Percentiles rank a stretch among this genome's conserved stretches.
These are phyloP conservation scores for Nannizziopsis barbatae DNA, from an alignment of 2,329 filamentous ascomycete species.

Conservation along the genomic window DNA sequence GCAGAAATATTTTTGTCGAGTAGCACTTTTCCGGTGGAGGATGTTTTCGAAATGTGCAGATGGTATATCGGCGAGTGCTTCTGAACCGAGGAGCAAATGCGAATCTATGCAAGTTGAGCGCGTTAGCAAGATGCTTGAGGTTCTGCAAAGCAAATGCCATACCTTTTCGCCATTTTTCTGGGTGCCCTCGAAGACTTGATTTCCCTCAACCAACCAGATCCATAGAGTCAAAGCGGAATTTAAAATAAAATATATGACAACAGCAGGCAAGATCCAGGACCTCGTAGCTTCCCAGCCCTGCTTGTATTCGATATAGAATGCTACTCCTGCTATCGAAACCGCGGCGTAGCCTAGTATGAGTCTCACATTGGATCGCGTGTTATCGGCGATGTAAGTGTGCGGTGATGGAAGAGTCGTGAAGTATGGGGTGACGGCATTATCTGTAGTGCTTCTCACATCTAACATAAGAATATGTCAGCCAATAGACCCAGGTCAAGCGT, in stretches of 20 bases:
- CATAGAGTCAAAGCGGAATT: constrained; percentile 72
- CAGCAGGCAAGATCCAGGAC: constrained; percentile 65
- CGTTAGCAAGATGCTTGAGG: neutral
- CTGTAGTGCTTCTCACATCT: constrained; percentile 95
- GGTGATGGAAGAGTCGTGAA: constrained; percentile 64
- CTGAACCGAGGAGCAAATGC: constrained; percentile 58
- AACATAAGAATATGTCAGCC: constrained; percentile 11
- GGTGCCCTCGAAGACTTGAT: constrained; percentile 68
- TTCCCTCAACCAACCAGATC: constrained; percentile 73
- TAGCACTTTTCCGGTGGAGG: constrained; percentile 29
- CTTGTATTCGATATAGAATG: constrained; percentile 86
- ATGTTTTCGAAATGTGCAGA: constrained; percentile 48
- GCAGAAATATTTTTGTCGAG: constrained; percentile 42
- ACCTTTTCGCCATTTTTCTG: constrained; percentile 55
- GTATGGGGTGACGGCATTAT: constrained; percentile 90
- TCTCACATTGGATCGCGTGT: constrained; percentile 69
- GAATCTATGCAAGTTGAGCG: constrained; percentile 44
- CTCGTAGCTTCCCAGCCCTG: constrained; percentile 82
- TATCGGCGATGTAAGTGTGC: constrained; percentile 61
- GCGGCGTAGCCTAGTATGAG: constrained; percentile 73
- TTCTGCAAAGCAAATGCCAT: constrained; percentile 9
- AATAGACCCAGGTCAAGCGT: too few relatives aligned
- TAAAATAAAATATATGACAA: constrained; percentile 64
- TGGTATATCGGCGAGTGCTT: constrained; percentile 77
- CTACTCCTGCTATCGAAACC: constrained; percentile 66